Percentiles rank a stretch among this genome's conserved stretches.
Conservation (phyloP, 306 rosid genomes). For the Quercus parvula region DNA sequence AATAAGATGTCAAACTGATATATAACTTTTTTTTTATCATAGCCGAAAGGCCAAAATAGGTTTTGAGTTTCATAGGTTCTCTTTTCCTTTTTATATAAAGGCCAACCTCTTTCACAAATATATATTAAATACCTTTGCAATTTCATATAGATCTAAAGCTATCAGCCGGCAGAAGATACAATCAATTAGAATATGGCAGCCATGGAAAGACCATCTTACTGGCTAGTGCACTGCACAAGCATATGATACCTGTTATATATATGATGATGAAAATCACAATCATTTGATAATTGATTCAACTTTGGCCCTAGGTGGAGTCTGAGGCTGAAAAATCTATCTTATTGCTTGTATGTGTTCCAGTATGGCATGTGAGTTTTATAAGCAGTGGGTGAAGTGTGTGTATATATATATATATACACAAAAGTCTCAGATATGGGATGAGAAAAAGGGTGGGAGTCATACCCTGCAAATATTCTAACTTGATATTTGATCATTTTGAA, state of each 20-base stretch:
- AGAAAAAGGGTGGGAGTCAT: not conserved
- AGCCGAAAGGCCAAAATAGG: constrained; percentile 12
- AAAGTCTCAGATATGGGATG: not conserved
- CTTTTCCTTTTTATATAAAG: not conserved
- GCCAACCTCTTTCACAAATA: not conserved
- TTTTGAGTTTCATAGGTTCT: not conserved
- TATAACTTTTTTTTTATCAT: not conserved
- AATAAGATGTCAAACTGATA: constrained; percentile 5
- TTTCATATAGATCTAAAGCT: constrained; percentile 20
- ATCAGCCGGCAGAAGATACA: constrained; percentile 8
- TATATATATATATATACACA: not conserved
- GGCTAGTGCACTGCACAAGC: constrained; percentile 22
- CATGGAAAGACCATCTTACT: constrained; percentile 17
- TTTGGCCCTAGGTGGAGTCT: constrained; percentile 15
- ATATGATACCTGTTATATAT: not conserved
- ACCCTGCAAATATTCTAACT: not conserved
- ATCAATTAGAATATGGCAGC: not conserved
- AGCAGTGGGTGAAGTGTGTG: not conserved
- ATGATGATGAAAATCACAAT: constrained; percentile 20
- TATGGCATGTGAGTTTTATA: constrained; percentile 10
- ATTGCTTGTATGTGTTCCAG: constrained; percentile 21
- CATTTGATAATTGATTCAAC: constrained; percentile 31
- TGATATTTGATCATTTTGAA: not conserved
- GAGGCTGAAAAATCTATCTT: constrained; percentile 1
- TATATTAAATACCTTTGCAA: not conserved